Conservation (phyloP, 2,329 filamentous ascomycete genomes). For the Dactylellina parvicollis region DNA sequence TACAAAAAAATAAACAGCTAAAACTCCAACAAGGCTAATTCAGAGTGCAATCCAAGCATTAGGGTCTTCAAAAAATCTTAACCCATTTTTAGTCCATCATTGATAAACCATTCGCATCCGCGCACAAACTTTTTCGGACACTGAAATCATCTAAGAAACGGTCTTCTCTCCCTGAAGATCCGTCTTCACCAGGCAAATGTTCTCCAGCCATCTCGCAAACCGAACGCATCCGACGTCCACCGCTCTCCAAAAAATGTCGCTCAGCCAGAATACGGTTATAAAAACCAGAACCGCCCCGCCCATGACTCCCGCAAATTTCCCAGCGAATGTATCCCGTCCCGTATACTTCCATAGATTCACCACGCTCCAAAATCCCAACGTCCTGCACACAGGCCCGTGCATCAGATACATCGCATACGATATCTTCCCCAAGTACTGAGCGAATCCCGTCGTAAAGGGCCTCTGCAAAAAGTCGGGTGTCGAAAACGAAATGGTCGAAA, state of each 20-base stretch:
- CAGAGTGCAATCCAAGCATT: too few species aligned
- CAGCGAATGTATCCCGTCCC: conserved; percentile 8
- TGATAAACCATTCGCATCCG: background rate
- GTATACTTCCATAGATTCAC: conserved; percentile 42
- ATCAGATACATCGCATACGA: conserved; percentile 59
- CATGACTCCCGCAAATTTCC: conserved; percentile 35
- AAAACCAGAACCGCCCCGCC: conserved; percentile 39
- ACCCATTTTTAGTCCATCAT: too few species aligned
- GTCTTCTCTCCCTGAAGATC: conserved; percentile 10
- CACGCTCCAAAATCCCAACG: conserved; percentile 54
- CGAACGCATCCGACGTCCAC: conserved; percentile 54
- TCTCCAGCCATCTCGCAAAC: conserved; percentile 53
- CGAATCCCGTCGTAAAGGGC: conserved; percentile 58
- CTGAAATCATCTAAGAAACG: background rate
- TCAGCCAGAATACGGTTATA: conserved; percentile 55
- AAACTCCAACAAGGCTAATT: background rate
- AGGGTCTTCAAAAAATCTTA: too few species aligned
- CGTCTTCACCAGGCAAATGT: conserved; percentile 17
- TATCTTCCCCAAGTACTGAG: conserved; percentile 59
- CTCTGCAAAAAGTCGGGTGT: conserved; percentile 55
- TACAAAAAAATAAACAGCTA: background rate
- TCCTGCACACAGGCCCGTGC: conserved; percentile 58
- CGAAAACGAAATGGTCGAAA: conserved; percentile 52
- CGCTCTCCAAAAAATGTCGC: conserved; percentile 55
- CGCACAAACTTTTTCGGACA: background rate